These are phyloP conservation scores for Symbiodinium pilosum DNA, from an alignment of 73 alveolate species.

Conservation along the genomic window DNA sequence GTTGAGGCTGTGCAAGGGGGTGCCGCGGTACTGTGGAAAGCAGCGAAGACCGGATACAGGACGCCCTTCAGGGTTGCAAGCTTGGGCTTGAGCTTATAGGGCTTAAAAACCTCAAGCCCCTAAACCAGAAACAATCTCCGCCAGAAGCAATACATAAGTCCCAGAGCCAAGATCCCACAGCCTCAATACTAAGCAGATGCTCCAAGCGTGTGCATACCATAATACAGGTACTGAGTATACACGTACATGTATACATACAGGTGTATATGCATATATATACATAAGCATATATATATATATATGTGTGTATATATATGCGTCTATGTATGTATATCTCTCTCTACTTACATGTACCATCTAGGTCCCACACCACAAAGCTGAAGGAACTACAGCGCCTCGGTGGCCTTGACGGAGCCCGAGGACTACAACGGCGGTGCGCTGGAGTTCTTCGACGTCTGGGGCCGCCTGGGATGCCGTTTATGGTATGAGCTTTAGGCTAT, in stretches of 20 bases:
- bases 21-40: slow-evolving; percentile 70
- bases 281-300: too few species aligned
- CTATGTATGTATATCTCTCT: too few species aligned
- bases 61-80: background rate
- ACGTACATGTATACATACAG: too few species aligned
- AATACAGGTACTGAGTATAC: too few species aligned
- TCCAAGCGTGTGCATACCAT: too few species aligned
- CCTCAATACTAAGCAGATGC: too few species aligned
- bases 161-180: background rate
- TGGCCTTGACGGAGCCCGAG: slow-evolving; percentile 38
- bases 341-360: too few species aligned
- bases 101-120: background rate
- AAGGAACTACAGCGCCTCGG: slow-evolving; percentile 90
- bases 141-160: background rate
- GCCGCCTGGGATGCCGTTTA: background rate
- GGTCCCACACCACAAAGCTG: background rate
- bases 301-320: too few species aligned
- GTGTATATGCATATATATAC: too few species aligned
- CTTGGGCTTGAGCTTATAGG: background rate
- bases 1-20: slow-evolving; percentile 76
- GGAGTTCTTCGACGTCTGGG: slow-evolving; percentile 77
- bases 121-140: background rate
- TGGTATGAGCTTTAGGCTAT: too few species aligned
- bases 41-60: slow-evolving; percentile 80
- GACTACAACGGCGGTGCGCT: slow-evolving; percentile 72